Base-by-base conservation (phyloP, 139 green algal genomes). In the Pseudopediastrum boryanum region DNA sequence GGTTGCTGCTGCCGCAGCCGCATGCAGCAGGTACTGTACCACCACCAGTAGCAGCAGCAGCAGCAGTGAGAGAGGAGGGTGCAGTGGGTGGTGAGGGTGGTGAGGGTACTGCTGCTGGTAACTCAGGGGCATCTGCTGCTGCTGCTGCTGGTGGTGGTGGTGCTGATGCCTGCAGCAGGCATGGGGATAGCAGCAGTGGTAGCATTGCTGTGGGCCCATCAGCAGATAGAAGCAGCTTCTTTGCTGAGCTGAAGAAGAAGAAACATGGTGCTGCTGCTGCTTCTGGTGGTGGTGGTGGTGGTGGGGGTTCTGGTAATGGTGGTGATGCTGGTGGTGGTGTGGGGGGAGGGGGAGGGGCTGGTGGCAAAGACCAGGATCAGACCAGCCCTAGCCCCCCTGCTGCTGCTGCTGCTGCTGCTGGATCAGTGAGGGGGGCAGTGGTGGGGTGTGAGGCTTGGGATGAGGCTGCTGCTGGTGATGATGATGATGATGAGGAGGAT, bases 171-270 rank as follows among this genome's bases (percentile, higher is more conserved):
- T 10, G 3, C 23, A 31, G 58, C n/a, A n/a, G 46, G 66, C 66
- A 38, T 54, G 9, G 35, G 19, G 41, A 27, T 13, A 21, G 4
- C 39, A 78, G 71, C 71, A 78, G 71, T 56, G 56, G 71, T 56
- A 78, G 54, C 71, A 78, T 27, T 29, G 43, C 8, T 21, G 12
- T n/a, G n/a, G n/a, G n/a, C n/a, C n/a, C n/a, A n/a, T n/a, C n/a
- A n/a, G n/a, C n/a, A 5, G 71, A 78, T 41, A 23, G 71, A 16
- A 58, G 65, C 39, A 78, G 39, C 71, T 78, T 78, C 54, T 78
- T 78, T 56, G 71, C 71, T 25, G 71, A 70, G 54, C 27, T 78
- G n/a, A 27, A 41, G 10, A 43, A 38, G 10, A 78, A 78, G 71
- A 78, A 39, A 0, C 9, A 43, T 8, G 33, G 64, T 31, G 51